Conservation (phyloP, 768 basidiomycete species). For the Candolleomyces aberdarensis region DNA sequence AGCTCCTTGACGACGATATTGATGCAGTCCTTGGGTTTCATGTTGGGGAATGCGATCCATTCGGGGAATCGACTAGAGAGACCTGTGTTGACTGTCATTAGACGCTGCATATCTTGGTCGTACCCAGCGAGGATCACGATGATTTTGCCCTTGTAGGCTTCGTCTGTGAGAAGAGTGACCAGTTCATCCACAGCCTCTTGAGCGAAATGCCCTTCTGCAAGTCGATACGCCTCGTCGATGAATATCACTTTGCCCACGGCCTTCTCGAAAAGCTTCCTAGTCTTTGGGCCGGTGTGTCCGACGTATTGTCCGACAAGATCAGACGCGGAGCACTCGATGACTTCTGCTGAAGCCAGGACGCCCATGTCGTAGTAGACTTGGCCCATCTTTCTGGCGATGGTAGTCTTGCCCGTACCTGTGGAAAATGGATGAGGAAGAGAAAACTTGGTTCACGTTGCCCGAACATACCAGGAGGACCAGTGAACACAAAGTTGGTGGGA, state of each 20-base stretch:
- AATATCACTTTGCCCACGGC: constrained; percentile 68
- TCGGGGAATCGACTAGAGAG: constrained; percentile 69
- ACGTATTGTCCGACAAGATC: constrained; percentile 70
- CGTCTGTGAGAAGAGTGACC: constrained; percentile 59
- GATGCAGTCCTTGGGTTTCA: constrained; percentile 48
- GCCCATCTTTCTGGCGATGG: constrained; percentile 55
- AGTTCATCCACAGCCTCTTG: constrained; percentile 73
- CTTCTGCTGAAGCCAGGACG: constrained; percentile 41
- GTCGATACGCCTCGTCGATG: constrained; percentile 69
- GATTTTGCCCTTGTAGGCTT: constrained; percentile 53
- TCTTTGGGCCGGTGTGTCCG: constrained; percentile 72
- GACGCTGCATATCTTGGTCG: constrained; percentile 60
- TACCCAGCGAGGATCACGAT: constrained; percentile 72
- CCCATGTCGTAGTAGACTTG: constrained; percentile 62
- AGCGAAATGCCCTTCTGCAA: constrained; percentile 59
- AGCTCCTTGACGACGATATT: constrained; percentile 47
- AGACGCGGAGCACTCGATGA: constrained; percentile 65
- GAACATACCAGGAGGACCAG: constrained; percentile 62
- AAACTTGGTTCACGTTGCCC: neutral
- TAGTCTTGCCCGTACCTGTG: constrained; percentile 61
- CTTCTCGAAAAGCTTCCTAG: constrained; percentile 54
- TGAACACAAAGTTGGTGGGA: constrained; percentile 70
- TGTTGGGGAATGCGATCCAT: constrained; percentile 51
- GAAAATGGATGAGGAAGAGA: neutral
- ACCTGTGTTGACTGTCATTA: constrained; percentile 58